Base-by-base conservation (phyloP, 768 basidiomycete genomes). In the Pisolithus orientalis region DNA sequence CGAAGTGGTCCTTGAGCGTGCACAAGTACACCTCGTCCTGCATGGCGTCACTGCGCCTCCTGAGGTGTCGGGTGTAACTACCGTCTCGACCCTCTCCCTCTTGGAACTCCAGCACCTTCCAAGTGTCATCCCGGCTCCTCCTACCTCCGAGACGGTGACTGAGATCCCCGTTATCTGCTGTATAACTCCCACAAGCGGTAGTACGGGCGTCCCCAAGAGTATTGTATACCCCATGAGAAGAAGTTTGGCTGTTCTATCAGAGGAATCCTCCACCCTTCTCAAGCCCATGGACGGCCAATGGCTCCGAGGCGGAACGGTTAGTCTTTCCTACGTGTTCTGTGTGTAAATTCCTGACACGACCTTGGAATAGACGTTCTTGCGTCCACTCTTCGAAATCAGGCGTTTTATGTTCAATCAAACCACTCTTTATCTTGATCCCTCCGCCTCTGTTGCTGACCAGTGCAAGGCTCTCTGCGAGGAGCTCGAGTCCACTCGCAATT, bases 371-470 rank as follows among this genome's bases (percentile, higher is more conserved):
- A 66, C 65, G 3, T 66, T 66, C 50, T 48, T 67, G 52, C 63
- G 65, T 39, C 65, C 65, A 1, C 59, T 66, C 14, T 66, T 66
- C 32, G 65, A 66, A 50, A 65, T 65, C 17, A 61, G 65, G 42
- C 65, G 63, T 6, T 66, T 66, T 51, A 66, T 66, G 65, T 66
- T 67, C 55, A 66, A 67, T 46, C 63, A 62, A 10, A 66, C 65
- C 4, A 66, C 63, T 3, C 27, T 66, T 27, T 66, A 66, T 39
- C 61, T 67, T n/a, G 63, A 66, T 34, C 50, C 63, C 3, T 62
- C 63, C 14, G 52, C 47, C 25, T 65, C 65, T 3, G 65, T 66
- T 28, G 52, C 65, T 17, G 63, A 59, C 39, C 65, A 66, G 50
- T 66, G 65, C 37, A 16, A 31, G 25, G 55, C 60, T 10, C 43